These are phyloP conservation scores for Rubia tinctorum DNA, from an alignment of 305 asterid genomes.

Conservation along the genomic window DNA sequence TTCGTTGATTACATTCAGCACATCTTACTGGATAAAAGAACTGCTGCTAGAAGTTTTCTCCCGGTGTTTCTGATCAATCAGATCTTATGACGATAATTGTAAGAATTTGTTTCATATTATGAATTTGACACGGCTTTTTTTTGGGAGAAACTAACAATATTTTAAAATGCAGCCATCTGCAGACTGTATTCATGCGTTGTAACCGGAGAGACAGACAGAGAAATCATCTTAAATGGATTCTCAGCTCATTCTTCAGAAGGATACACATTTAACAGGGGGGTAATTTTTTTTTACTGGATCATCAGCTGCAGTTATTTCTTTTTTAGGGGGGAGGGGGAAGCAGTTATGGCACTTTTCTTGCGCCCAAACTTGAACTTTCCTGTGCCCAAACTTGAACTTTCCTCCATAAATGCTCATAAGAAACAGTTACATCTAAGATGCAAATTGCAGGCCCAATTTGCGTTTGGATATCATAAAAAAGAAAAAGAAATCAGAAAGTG, in stretches of 20 bases:
- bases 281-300: background rate
- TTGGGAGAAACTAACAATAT: background rate
- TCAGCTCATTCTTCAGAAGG: conserved; percentile 2
- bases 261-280: background rate
- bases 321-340: background rate
- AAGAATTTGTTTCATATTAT: background rate
- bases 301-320: background rate
- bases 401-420: background rate
- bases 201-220: background rate
- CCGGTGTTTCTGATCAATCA: no score
- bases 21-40: no score
- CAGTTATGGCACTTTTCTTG: no score
- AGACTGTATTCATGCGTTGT: background rate
- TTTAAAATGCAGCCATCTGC: background rate
- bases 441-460: conserved; percentile 2
- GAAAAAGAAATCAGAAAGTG: background rate
- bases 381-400: background rate
- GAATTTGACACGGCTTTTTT: background rate
- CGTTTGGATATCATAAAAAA: background rate
- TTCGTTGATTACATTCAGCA: no score
- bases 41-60: no score
- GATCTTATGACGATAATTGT: no score
- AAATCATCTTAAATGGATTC: background rate
- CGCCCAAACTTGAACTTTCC: no score
- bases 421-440: background rate